Percentiles rank a stretch among this genome's conserved stretches.
phyloP scores from a whole-genome alignment of 2,329 filamentous ascomycete genomes.

The Penicillium sclerotiorum region DNA sequence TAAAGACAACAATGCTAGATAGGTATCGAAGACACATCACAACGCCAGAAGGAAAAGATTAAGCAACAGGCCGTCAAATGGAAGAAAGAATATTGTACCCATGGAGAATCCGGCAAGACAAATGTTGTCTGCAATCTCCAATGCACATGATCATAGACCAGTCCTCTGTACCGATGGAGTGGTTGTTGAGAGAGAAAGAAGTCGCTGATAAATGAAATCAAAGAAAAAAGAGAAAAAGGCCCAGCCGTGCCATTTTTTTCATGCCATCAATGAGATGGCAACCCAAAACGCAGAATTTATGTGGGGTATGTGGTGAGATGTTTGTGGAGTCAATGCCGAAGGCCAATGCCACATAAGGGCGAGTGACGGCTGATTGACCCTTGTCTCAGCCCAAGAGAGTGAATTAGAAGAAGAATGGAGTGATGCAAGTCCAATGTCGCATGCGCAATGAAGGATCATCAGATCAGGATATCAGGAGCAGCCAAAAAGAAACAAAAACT shows the following conservation, averaged over 20 bases:
- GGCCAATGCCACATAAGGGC: not conserved
- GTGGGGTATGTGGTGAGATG: not conserved
- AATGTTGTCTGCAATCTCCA: slow-evolving; percentile 15
- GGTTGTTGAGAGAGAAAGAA: not conserved
- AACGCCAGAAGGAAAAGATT: slow-evolving; percentile 22
- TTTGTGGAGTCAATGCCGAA: not conserved
- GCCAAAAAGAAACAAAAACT: slow-evolving; percentile 1
- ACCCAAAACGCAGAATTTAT: slow-evolving; percentile 6
- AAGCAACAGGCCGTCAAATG: slow-evolving; percentile 17
- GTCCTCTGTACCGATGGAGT: not conserved
- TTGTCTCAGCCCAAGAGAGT: slow-evolving; percentile 2
- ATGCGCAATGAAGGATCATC: slow-evolving; percentile 11
- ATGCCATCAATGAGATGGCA: slow-evolving; percentile 4
- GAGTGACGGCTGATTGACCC: not conserved
- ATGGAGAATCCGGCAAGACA: slow-evolving; percentile 15
- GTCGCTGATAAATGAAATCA: not conserved
- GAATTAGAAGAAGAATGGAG: slow-evolving; percentile 2
- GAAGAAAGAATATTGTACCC: slow-evolving; percentile 14
- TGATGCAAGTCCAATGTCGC: slow-evolving; percentile 11
- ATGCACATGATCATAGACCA: slow-evolving; percentile 16
- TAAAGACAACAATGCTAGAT: slow-evolving; percentile 18
- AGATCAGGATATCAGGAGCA: slow-evolving; percentile 5
- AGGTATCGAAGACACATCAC: slow-evolving; percentile 25
- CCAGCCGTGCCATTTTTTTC: slow-evolving; percentile 11
- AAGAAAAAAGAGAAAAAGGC: slow-evolving; percentile 1